A percentile compares a stretch with the other conserved stretches of the same genome.
phyloP scores from a whole-genome alignment of 106 monocot genomes.

The Amphibolis antarctica region DNA sequence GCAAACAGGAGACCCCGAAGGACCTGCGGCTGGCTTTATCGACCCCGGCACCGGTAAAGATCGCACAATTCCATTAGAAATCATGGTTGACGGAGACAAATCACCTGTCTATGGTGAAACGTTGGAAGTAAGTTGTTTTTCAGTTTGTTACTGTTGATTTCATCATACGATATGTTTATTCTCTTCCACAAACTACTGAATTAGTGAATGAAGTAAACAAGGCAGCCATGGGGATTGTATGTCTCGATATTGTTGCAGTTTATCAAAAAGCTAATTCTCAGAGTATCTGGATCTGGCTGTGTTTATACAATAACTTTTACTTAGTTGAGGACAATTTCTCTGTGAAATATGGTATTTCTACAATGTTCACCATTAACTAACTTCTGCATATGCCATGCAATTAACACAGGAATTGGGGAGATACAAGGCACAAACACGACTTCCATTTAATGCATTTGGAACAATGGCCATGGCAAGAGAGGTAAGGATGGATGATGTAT shows the following conservation, averaged over 20 bases:
- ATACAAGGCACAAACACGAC: constrained; percentile 92
- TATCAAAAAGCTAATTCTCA: too few species aligned
- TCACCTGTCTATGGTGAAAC: constrained; percentile 89
- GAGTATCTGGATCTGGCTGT: too few species aligned
- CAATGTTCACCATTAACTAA: background rate
- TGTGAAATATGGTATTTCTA: too few species aligned
- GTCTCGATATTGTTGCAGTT: too few species aligned
- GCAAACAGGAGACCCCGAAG: constrained; percentile 96
- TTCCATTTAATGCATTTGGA: constrained; percentile 98
- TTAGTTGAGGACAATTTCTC: too few species aligned
- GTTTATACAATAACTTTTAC: too few species aligned
- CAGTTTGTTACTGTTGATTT: background rate
- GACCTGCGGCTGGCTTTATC: constrained; percentile 73
- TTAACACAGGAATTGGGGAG: constrained; percentile 69
- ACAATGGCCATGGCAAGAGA: constrained; percentile 98
- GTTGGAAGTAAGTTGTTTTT: constrained; percentile 58
- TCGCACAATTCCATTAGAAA: constrained; percentile 70
- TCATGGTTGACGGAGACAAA: constrained; percentile 74
- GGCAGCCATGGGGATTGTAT: too few species aligned
- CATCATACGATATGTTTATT: background rate
- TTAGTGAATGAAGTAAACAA: too few species aligned
- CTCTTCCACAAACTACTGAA: too few species aligned
- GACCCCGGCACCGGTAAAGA: constrained; percentile 59
- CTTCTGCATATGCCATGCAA: background rate
- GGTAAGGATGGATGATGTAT: constrained; percentile 21